A percentile compares a stretch with the other conserved stretches of the same genome.
These are phyloP conservation scores for Albatrellus ellisii DNA, from an alignment of 768 basidiomycete genomes.

Conservation along the genomic window DNA sequence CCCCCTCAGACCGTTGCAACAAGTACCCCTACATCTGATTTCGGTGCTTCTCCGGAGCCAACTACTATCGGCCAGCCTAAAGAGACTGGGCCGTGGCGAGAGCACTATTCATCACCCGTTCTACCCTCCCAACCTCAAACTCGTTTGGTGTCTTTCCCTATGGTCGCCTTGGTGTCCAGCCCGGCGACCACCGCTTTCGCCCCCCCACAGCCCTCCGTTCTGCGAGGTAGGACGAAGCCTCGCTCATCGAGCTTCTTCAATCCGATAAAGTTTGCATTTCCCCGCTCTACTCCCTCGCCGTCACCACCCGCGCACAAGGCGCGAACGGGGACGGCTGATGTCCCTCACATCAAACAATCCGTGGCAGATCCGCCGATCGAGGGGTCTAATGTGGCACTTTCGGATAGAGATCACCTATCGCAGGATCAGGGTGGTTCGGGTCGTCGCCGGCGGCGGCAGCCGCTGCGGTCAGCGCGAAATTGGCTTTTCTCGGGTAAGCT, in stretches of 20 bases:
- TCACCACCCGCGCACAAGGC: conserved; percentile 6
- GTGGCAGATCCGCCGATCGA: too few relatives aligned
- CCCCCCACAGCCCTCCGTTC: conserved; percentile 9
- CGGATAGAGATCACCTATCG: conserved; percentile 8
- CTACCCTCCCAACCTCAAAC: conserved; percentile 3
- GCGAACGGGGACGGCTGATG: conserved; percentile 2
- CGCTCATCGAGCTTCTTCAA: conserved; percentile 21
- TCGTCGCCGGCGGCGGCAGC: conserved; percentile 19
- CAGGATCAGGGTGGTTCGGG: conserved; percentile 7
- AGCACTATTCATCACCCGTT: conserved; percentile 1
- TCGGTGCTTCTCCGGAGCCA: conserved; percentile 10
- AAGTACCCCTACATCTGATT: conserved; percentile 8
- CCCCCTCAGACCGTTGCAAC: conserved; percentile 5
- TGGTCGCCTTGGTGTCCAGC: conserved; percentile 12
- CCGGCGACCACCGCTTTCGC: conserved; percentile 18
- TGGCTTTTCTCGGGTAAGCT: conserved; percentile 23
- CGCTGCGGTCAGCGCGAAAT: conserved; percentile 21
- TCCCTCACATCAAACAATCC: not conserved
- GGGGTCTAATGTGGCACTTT: too few relatives aligned
- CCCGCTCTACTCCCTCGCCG: conserved; percentile 18
- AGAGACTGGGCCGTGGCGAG: conserved; percentile 5
- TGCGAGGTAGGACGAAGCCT: conserved; percentile 19
- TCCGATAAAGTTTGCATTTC: conserved; percentile 21
- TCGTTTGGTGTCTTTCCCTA: conserved; percentile 10
- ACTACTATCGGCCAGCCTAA: conserved; percentile 6